phyloP scores from a whole-genome alignment of 257 asterid genomes.

The Cinchona pubescens region DNA sequence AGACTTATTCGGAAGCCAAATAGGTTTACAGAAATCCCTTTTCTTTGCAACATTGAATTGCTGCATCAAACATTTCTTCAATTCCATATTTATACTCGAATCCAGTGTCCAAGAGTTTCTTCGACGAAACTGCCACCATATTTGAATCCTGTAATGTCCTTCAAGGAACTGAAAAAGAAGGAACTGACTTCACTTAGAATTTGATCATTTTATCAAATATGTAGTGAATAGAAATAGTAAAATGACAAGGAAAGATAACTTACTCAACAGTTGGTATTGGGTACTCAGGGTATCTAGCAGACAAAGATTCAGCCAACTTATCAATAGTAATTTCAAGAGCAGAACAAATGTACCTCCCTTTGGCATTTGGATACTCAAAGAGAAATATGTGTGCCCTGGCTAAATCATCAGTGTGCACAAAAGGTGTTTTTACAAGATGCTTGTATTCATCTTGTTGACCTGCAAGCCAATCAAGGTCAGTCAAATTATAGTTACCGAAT shows the following conservation, averaged over 20 bases:
- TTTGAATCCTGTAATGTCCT: neutral
- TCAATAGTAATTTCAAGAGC: constrained; percentile 29
- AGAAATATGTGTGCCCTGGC: constrained; percentile 60
- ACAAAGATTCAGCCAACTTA: constrained; percentile 31
- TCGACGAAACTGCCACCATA: constrained; percentile 10
- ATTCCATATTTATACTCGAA: constrained; percentile 40
- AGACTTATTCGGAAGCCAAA: neutral
- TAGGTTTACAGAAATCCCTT: constrained; percentile 31
- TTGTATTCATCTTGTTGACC: constrained; percentile 28
- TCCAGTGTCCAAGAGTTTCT: constrained; percentile 48
- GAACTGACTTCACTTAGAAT: too few species aligned
- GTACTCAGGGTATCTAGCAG: constrained; percentile 42
- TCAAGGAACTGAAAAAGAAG: constrained; percentile 21
- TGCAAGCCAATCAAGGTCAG: too few species aligned
- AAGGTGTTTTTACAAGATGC: constrained; percentile 7
- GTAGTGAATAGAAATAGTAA: too few species aligned
- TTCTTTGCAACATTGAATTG: constrained; percentile 43
- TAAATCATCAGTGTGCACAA: constrained; percentile 56
- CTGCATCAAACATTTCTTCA: constrained; percentile 52
- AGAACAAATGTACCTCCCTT: constrained; percentile 52
- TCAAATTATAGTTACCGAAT: too few species aligned
- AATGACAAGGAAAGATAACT: constrained; percentile 13
- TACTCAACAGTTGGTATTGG: constrained; percentile 49
- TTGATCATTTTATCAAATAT: neutral
- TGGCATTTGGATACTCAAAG: constrained; percentile 43